Evolutionary conservation across 202 grass and related monocot species (phyloP), one percentile per base, ranked within the genome.

Genomic region (Bolboschoenoplectus hybrid): DNA sequence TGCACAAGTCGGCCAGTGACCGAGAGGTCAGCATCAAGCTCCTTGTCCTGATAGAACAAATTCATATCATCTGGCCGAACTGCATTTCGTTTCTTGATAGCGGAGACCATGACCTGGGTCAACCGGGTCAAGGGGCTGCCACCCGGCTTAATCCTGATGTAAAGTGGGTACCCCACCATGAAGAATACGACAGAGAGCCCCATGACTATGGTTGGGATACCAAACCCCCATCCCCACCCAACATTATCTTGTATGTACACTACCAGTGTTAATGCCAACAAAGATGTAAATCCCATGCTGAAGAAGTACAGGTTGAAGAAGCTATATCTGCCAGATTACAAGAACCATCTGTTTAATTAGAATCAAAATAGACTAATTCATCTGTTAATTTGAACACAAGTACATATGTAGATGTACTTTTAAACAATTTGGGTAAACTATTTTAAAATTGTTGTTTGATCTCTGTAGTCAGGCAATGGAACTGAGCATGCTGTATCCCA

Each of bases 251-350:
- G 91, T 83, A 95, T 78, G 85, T 95, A 95, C 66, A 95, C 90
- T 55, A 92, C 89, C 47, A 95, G 81, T n/a, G 93, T 95, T 20
- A 91, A 61, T 53, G 93, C 93, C 55, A 91, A 56, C 45, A 95
- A 88, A 57, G 79, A 84, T 52, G 89, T 91, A 41, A 91, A 38
- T 40, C 89, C 89, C 93, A 95, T 91, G 83, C 62, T 85, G 85
- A 95, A 92, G 89, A 95, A 95, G 84, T 95, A 95, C 75, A 95
- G 84, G 87, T 95, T 95, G 89, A 95, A 95, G 89, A 88, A 95
- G 74, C 84, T 87, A 90, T 85, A 83, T 17, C 80, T 79, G 74
- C 35, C 32, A 79, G 6, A 79, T 57, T 70, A 79, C 50, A 53
- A 17, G 7, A 58, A 4, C 1, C 34, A 57, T 49, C 36, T 51